phyloP scores from a whole-genome alignment of 179 eudicot species.

The Beta lomatogona region DNA sequence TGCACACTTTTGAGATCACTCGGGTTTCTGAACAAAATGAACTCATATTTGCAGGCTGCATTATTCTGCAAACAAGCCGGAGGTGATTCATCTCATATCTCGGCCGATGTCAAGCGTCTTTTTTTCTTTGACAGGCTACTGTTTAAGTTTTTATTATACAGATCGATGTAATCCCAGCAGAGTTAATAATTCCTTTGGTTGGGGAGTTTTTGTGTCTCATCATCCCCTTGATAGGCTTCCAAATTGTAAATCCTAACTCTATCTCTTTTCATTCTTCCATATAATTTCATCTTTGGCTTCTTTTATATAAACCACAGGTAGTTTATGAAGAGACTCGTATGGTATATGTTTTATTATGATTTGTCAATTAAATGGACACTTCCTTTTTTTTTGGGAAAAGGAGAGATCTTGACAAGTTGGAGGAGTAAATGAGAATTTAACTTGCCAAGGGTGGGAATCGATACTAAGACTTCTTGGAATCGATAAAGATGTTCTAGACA shows the following conservation, averaged over 20 bases:
- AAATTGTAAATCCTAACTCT: slow-evolving; percentile 35
- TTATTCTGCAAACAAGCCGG: neutral
- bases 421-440: no score
- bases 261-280: slow-evolving; percentile 6
- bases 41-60: slow-evolving; percentile 25
- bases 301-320: slow-evolving; percentile 20
- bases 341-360: neutral
- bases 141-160: slow-evolving; percentile 2
- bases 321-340: neutral
- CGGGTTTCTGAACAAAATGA: neutral
- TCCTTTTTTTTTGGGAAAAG: no score
- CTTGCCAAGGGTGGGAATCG: no score
- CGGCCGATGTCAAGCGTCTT: neutral
- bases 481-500: no score
- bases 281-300: neutral
- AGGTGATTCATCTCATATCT: neutral
- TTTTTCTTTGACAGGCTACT: no score
- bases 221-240: slow-evolving; percentile 21
- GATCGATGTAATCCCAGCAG: slow-evolving; percentile 11
- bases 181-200: slow-evolving; percentile 20
- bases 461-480: no score
- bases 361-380: neutral
- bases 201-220: slow-evolving; percentile 30
- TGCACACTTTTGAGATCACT: neutral
- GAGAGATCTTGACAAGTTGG: no score